Conservation (phyloP, 805 yeast genomes). For the Cyberlindnera amylophila region DNA sequence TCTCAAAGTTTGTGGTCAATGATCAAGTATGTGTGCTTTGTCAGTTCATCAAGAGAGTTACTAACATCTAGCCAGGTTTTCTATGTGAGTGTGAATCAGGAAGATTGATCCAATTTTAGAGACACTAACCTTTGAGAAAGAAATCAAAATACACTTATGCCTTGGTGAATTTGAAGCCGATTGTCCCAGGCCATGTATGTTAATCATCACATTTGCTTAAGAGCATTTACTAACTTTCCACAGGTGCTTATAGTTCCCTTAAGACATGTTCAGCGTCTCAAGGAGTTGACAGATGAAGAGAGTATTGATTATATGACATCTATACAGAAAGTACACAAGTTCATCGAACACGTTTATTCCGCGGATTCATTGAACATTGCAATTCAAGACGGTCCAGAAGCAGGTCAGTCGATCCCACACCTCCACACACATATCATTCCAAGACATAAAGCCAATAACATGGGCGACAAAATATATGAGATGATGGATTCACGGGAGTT, state of each 20-base stretch:
- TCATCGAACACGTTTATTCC: constrained; percentile 60
- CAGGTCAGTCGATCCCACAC: constrained; percentile 96
- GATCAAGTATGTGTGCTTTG: constrained; percentile 41
- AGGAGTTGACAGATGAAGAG: constrained; percentile 71
- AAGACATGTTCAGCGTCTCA: constrained; percentile 61
- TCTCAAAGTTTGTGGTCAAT: constrained; percentile 52
- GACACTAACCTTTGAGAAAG: constrained; percentile 29
- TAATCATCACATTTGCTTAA: constrained; percentile 16
- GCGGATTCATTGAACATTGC: constrained; percentile 88
- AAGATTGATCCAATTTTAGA: neutral
- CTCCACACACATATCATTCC: constrained; percentile 94
- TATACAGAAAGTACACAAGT: constrained; percentile 63
- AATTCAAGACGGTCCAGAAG: constrained; percentile 93
- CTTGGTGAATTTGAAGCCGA: constrained; percentile 85
- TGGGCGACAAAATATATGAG: constrained; percentile 74
- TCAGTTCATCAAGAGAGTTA: neutral
- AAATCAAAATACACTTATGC: constrained; percentile 70
- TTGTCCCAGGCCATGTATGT: constrained; percentile 83
- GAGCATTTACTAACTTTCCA: neutral
- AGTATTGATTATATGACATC: constrained; percentile 73
- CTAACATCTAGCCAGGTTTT: constrained; percentile 9
- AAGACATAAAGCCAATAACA: constrained; percentile 51
- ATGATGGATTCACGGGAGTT: constrained; percentile 52
- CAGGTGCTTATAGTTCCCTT: constrained; percentile 70
- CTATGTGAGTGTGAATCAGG: constrained; percentile 5